These are phyloP conservation scores for Nakazawaea ambrosiae DNA, from an alignment of 805 yeast species.

Conservation along the genomic window DNA sequence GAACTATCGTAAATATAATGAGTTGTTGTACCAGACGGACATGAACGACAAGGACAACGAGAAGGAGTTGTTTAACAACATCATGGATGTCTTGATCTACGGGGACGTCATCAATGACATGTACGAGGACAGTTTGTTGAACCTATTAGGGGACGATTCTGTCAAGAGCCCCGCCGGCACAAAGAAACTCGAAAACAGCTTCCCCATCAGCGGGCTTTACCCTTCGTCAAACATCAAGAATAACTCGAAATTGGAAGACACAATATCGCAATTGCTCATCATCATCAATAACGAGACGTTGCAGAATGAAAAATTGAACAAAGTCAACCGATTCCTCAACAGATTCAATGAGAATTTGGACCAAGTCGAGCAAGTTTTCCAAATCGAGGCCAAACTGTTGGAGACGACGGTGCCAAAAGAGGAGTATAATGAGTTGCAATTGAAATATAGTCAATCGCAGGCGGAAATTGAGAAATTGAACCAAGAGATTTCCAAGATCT, in stretches of 20 bases:
- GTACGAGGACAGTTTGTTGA: conserved; percentile 21
- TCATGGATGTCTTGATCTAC: conserved; percentile 28
- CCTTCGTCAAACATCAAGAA: conserved; percentile 55
- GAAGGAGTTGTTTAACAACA: conserved; percentile 25
- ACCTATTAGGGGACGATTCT: conserved; percentile 15
- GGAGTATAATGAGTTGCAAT: background rate
- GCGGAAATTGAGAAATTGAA: background rate
- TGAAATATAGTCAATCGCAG: background rate
- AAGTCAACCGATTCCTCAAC: conserved; percentile 47
- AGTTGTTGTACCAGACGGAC: conserved; percentile 17
- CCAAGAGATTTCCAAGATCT: background rate
- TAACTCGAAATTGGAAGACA: conserved; percentile 45
- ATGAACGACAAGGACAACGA: conserved; percentile 9
- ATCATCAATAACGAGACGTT: conserved; percentile 52
- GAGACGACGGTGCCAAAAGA: background rate
- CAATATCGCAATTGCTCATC: conserved; percentile 46
- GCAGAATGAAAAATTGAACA: conserved; percentile 47
- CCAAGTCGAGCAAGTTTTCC: background rate
- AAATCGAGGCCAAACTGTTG: background rate
- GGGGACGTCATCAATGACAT: conserved; percentile 27
- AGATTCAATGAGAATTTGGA: conserved; percentile 31
- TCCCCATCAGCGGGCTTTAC: conserved; percentile 47
- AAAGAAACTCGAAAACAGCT: conserved; percentile 39
- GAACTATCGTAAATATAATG: conserved; percentile 27
- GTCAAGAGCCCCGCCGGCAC: conserved; percentile 36